Percentiles rank a stretch among this genome's conserved stretches.
Conservation (phyloP, 2,329 filamentous ascomycete species). For the Trichoderma pleuroti region DNA sequence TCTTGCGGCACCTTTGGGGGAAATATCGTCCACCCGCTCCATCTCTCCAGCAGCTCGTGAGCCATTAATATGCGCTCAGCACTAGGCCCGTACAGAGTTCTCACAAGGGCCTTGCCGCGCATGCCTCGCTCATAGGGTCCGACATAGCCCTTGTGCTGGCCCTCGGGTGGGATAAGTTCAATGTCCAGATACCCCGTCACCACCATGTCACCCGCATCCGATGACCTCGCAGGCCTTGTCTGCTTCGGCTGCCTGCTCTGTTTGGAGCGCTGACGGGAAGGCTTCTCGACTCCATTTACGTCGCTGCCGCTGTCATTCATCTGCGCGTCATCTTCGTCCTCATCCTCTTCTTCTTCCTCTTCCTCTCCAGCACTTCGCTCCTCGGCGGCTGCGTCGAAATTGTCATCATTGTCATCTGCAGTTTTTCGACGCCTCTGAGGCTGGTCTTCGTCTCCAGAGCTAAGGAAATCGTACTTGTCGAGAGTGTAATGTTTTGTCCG, state of each 20-base stretch:
- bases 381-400: constrained; percentile 30
- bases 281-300: constrained; percentile 27
- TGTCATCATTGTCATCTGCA: constrained; percentile 30
- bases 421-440: constrained; percentile 24
- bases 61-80: constrained; percentile 34
- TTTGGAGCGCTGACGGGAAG: constrained; percentile 28
- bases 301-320: constrained; percentile 32
- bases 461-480: constrained; percentile 36
- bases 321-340: constrained; percentile 32
- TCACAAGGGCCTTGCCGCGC: constrained; percentile 34
- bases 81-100: constrained; percentile 43
- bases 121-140: constrained; percentile 36
- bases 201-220: constrained; percentile 20
- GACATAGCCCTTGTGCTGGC: constrained; percentile 33
- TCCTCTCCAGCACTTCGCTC: constrained; percentile 23
- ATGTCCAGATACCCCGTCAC: constrained; percentile 31
- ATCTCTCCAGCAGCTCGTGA: constrained; percentile 40
- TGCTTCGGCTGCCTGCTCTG: constrained; percentile 25
- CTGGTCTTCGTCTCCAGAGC: constrained; percentile 31
- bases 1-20: constrained; percentile 34
- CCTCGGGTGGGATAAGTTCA: constrained; percentile 34
- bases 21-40: constrained; percentile 39
- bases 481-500: constrained; percentile 34
- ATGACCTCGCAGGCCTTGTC: constrained; percentile 25
- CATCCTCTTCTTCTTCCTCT: constrained; percentile 26